Base-by-base conservation (phyloP, 805 yeast species). In the Candida broadrunensis region DNA sequence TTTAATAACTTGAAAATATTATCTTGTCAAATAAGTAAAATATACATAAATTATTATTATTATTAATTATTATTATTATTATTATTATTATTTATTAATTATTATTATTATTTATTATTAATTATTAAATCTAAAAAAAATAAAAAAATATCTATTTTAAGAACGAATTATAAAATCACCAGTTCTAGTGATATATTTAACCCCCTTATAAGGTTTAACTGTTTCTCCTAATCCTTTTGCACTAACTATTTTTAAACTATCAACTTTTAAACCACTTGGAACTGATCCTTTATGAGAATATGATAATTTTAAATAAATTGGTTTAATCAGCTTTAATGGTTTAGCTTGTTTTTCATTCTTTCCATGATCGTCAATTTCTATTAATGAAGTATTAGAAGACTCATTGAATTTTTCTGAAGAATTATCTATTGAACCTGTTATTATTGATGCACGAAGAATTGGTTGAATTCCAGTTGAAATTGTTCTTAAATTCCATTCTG, bases 201-300 rank as follows among this genome's bases (percentile, higher is more conserved):
- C 97, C 1, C 98, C 98, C 58, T 89, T 90, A 68, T 80, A 90
- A 0, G 96, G 96, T 53, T 81, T 83, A 9, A 79, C 83, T 4
- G 69, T 67, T 2, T 78, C 80, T 5, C 77, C 76, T 41, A 80
- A 51, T 0, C 91, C 89, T 47, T 67, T 68, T n/a, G 73, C 68
- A 46, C 78, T 71, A 6, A 70, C 51, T 14, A 88, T 74, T 51
- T 78, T 76, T 45, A 89, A 63, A 21, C 83, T 71, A 11, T 78
- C 83, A 2, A 89, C 84, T 50, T 77, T 79, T 32, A 85, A 63
- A 1, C 91, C 89, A 58, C 95, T 85, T 1, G 93, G 86, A 2
- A 87, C 70, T 6, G 75, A 69, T 0, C 96, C 96, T 47, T 79
- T 78, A 48, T 81, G 72, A 9, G 66, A 48, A 52, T 85, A 88